Evolutionary conservation across 2,329 filamentous ascomycete species (phyloP).

Genomic region (Penicillium sp.): DNA sequence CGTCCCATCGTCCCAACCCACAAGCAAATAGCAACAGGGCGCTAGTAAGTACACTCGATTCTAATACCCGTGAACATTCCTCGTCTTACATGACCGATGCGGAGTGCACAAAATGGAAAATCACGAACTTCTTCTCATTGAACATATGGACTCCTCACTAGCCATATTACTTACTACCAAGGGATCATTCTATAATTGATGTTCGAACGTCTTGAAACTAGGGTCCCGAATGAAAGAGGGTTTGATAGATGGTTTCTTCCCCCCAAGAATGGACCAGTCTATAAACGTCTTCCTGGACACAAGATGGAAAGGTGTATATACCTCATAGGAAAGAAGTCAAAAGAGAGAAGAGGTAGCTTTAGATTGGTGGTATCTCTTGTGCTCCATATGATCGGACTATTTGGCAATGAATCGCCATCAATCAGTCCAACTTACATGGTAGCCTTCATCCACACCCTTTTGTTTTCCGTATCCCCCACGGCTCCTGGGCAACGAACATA

Average conservation of each 20-base stretch:
- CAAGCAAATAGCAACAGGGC: not conserved
- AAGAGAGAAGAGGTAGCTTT: not conserved
- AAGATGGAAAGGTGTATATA: not conserved
- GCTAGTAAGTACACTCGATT: not conserved
- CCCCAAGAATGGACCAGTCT: not conserved
- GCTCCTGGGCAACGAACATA: not conserved
- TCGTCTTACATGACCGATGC: not conserved
- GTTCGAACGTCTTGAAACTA: not conserved
- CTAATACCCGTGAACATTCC: not conserved
- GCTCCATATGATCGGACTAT: not conserved
- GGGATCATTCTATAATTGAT: not conserved
- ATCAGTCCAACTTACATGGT: not conserved
- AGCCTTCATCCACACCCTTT: not conserved
- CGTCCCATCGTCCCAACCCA: too few relatives aligned
- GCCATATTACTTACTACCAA: not conserved
- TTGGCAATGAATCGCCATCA: not conserved
- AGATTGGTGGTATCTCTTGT: slow-evolving; percentile 1
- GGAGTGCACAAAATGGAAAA: not conserved
- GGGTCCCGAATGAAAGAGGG: not conserved
- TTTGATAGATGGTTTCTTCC: too few relatives aligned
- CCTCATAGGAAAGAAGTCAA: not conserved
- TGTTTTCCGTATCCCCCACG: not conserved
- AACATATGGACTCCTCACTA: not conserved
- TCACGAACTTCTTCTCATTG: not conserved
- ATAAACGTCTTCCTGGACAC: not conserved